phyloP scores from a whole-genome alignment of 768 basidiomycete genomes.

The Lentinus tigrinus region DNA sequence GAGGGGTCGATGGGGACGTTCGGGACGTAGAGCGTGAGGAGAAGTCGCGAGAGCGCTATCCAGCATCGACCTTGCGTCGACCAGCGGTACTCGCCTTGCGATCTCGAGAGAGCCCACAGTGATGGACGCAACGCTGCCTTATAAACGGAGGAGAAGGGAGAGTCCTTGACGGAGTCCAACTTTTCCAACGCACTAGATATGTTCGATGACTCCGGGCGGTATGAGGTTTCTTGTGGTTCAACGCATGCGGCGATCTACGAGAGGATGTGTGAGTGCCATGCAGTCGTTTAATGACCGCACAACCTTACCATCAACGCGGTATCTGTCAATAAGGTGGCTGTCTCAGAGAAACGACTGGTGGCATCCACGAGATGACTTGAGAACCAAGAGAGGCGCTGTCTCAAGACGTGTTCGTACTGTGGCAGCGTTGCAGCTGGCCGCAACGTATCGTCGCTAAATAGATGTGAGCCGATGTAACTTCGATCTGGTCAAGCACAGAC shows the following conservation, averaged over 20 bases:
- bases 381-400: slow-evolving; percentile 5
- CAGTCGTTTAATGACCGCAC: no score
- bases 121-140: slow-evolving; percentile 7
- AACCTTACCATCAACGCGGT: neutral
- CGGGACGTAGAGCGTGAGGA: slow-evolving; percentile 77
- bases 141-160: slow-evolving; percentile 2
- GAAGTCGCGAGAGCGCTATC: slow-evolving; percentile 56
- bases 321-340: slow-evolving; percentile 9
- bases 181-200: no score
- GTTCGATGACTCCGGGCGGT: no score
- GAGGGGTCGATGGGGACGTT: slow-evolving; percentile 86
- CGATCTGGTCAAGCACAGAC: neutral
- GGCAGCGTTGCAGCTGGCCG: slow-evolving; percentile 6
- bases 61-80: slow-evolving; percentile 46
- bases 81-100: neutral
- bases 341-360: neutral
- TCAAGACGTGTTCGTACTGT: slow-evolving; percentile 13
- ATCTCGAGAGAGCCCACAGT: neutral
- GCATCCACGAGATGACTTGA: neutral
- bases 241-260: no score
- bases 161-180: neutral
- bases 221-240: no score
- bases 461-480: neutral
- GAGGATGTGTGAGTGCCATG: no score
- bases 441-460: neutral